These are phyloP conservation scores for Xylariaceae sp. DNA, from an alignment of 2,329 filamentous ascomycete genomes.

Conservation along the genomic window DNA sequence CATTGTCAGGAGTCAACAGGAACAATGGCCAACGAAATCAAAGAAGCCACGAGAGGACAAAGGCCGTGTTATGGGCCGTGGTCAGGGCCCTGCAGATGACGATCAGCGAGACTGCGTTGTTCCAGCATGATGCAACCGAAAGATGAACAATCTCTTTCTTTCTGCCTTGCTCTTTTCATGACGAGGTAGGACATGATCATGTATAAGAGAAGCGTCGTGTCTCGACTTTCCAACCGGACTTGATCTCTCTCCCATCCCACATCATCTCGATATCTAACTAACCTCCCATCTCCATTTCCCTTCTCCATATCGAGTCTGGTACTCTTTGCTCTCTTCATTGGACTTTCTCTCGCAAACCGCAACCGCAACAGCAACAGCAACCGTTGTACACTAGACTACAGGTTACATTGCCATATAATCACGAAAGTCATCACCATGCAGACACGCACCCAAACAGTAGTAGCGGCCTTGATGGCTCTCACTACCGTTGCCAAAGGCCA, in stretches of 20 bases:
- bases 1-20: not conserved
- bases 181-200: too few relatives aligned
- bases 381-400: too few relatives aligned
- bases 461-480: conserved; percentile 42
- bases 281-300: not conserved
- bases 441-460: conserved; percentile 25
- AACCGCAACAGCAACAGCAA: too few relatives aligned
- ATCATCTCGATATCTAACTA: conserved; percentile 1
- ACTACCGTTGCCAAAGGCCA: conserved; percentile 51
- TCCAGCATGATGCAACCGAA: not conserved
- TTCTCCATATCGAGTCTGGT: conserved; percentile 13
- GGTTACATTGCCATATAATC: conserved; percentile 1
- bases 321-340: conserved; percentile 10
- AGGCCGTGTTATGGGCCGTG: too few relatives aligned
- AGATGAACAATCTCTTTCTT: conserved; percentile 1
- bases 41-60: not conserved
- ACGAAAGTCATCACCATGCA: conserved; percentile 36
- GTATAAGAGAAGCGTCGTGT: conserved; percentile 13
- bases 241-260: conserved; percentile 1
- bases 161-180: not conserved
- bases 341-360: too few relatives aligned
- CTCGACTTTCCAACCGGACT: not conserved
- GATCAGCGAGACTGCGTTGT: not conserved
- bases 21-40: not conserved
- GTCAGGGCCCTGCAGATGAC: too few relatives aligned